phyloP scores from a whole-genome alignment of 352 stramenopile species.

The Lagenidium giganteum region DNA sequence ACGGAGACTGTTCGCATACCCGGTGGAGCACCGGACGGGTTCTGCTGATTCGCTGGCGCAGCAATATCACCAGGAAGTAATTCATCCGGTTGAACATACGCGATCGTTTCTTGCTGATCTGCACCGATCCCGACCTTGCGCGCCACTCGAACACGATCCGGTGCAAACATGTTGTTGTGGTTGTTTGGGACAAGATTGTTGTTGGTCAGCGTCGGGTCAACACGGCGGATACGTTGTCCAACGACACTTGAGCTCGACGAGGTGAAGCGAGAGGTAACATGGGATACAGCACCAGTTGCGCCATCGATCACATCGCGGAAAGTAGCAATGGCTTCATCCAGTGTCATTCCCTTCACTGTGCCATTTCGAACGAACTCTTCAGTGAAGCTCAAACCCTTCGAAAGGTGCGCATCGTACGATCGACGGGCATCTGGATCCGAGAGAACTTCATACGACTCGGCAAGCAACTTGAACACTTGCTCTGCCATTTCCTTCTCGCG shows the following conservation, averaged over 20 bases:
- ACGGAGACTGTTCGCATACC: slow-evolving; percentile 53
- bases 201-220: slow-evolving; percentile 20
- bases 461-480: slow-evolving; percentile 78
- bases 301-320: slow-evolving; percentile 77
- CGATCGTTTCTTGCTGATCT: slow-evolving; percentile 55
- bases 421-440: slow-evolving; percentile 55
- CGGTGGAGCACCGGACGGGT: not conserved
- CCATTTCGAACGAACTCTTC: slow-evolving; percentile 77
- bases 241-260: slow-evolving; percentile 68
- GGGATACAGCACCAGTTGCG: slow-evolving; percentile 41
- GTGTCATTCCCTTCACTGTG: slow-evolving; percentile 76
- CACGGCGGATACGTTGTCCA: slow-evolving; percentile 44
- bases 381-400: slow-evolving; percentile 35
- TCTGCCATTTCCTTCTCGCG: slow-evolving; percentile 67
- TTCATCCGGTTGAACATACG: slow-evolving; percentile 80
- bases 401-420: slow-evolving; percentile 60
- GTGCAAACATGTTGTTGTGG: slow-evolving; percentile 79
- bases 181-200: slow-evolving; percentile 63
- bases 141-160: slow-evolving; percentile 61
- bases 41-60: slow-evolving; percentile 11
- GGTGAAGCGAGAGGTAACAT: slow-evolving; percentile 58
- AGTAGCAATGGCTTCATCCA: slow-evolving; percentile 79
- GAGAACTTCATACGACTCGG: slow-evolving; percentile 80
- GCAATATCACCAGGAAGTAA: slow-evolving; percentile 41
- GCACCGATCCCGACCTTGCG: slow-evolving; percentile 52